phyloP scores from a whole-genome alignment of 2,329 filamentous ascomycete species.

The Bipolaris cookei region DNA sequence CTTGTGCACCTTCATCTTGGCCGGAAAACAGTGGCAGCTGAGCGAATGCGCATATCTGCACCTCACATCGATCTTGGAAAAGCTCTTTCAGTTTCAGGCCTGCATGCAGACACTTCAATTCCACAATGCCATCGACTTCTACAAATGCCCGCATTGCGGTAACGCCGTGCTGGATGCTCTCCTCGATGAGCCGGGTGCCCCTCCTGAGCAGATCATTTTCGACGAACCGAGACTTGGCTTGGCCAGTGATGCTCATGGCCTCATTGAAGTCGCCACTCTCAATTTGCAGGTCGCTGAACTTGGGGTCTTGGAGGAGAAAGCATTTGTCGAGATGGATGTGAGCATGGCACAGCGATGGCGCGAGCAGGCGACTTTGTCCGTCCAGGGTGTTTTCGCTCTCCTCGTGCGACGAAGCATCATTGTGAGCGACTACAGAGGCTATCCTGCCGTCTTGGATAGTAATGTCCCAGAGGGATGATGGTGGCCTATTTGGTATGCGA shows the following conservation, averaged over 20 bases:
- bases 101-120: slow-evolving; percentile 62
- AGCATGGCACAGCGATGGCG: slow-evolving; percentile 70
- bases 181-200: slow-evolving; percentile 69
- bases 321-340: slow-evolving; percentile 76
- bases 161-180: slow-evolving; percentile 69
- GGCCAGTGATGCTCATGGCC: slow-evolving; percentile 64
- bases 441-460: slow-evolving; percentile 44
- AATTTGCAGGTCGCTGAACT: slow-evolving; percentile 67
- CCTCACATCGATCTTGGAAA: slow-evolving; percentile 60
- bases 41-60: slow-evolving; percentile 75
- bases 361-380: slow-evolving; percentile 52
- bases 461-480: slow-evolving; percentile 48
- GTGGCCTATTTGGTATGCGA: slow-evolving; percentile 41
- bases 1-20: slow-evolving; percentile 56
- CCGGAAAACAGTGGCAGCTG: slow-evolving; percentile 71
- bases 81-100: slow-evolving; percentile 63
- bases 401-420: slow-evolving; percentile 8
- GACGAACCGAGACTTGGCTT: slow-evolving; percentile 69
- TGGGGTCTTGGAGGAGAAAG: slow-evolving; percentile 64
- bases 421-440: slow-evolving; percentile 42
- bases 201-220: slow-evolving; percentile 67
- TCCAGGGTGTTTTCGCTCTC: slow-evolving; percentile 48
- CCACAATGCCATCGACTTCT: slow-evolving; percentile 70
- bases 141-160: slow-evolving; percentile 74
- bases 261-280: slow-evolving; percentile 68